These are phyloP conservation scores for Cutaneotrichosporon arboriforme DNA, from an alignment of 1,284 basidiomycete species.

Conservation along the genomic window DNA sequence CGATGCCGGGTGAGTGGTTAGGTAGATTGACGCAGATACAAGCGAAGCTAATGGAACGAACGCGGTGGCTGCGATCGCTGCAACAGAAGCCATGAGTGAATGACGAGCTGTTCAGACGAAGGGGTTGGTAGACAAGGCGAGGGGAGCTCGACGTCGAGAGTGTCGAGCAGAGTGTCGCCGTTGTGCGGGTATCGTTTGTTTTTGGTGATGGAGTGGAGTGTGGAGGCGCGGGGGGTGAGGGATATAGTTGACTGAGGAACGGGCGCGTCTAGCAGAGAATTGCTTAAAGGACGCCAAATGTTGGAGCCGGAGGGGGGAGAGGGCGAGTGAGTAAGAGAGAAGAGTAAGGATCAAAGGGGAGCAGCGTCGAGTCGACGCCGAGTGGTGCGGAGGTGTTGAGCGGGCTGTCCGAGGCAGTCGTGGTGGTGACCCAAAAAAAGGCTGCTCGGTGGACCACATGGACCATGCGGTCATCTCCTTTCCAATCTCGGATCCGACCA, in stretches of 20 bases:
- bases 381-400: background rate
- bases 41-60: slow-evolving; percentile 35
- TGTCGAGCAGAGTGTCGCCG: too few relatives aligned
- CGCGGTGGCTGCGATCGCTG: slow-evolving; percentile 27
- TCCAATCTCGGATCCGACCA: too few relatives aligned
- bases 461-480: too few relatives aligned
- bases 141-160: too few relatives aligned
- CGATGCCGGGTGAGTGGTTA: slow-evolving; percentile 31
- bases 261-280: background rate
- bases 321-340: too few relatives aligned
- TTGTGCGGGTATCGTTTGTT: too few relatives aligned
- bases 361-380: too few relatives aligned
- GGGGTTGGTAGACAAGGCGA: too few relatives aligned
- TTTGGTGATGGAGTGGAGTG: background rate
- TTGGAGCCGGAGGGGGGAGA: too few relatives aligned
- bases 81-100: slow-evolving; percentile 5
- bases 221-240: background rate
- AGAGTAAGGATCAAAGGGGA: too few relatives aligned
- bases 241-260: background rate
- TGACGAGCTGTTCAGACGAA: background rate
- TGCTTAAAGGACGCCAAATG: too few relatives aligned
- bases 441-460: too few relatives aligned
- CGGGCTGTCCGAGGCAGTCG: background rate
- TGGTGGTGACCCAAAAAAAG: background rate
- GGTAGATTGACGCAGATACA: slow-evolving; percentile 35